A percentile compares a stretch with the other conserved stretches of the same genome.
phyloP scores from a whole-genome alignment of 164 flowering plant genomes.

The Sedum album region DNA sequence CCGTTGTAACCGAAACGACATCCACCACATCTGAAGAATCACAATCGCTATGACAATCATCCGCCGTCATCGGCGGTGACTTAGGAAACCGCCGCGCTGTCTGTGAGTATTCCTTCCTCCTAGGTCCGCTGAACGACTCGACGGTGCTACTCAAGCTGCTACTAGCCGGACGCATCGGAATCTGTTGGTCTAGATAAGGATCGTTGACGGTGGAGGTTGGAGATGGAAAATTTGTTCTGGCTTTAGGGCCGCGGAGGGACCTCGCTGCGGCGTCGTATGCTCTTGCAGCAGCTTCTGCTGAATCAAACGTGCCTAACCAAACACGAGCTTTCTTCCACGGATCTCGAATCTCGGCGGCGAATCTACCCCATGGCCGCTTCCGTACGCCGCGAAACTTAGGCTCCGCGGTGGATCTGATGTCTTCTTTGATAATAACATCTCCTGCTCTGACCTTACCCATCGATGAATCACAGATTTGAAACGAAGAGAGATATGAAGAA shows the following conservation, averaged over 20 bases:
- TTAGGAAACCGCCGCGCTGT: slow-evolving; percentile 20
- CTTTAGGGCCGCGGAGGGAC: slow-evolving; percentile 65
- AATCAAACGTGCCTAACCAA: slow-evolving; percentile 83
- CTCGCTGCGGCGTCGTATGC: slow-evolving; percentile 79
- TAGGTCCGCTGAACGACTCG: slow-evolving; percentile 68
- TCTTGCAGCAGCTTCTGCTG: slow-evolving; percentile 70
- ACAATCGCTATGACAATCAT: slow-evolving; percentile 81
- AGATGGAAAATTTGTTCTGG: slow-evolving; percentile 58
- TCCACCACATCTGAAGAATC: slow-evolving; percentile 79
- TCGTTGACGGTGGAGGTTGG: background rate
- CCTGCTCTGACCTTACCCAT: slow-evolving; percentile 1
- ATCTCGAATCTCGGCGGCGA: slow-evolving; percentile 79
- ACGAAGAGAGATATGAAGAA: background rate
- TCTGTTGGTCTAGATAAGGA: background rate
- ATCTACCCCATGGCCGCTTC: slow-evolving; percentile 79
- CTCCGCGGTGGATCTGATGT: no score
- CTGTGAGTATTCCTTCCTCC: slow-evolving; percentile 16
- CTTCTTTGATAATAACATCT: no score
- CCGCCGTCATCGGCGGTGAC: slow-evolving; percentile 39
- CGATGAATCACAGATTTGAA: no score
- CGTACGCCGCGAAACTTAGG: slow-evolving; percentile 59
- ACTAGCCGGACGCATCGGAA: slow-evolving; percentile 44
- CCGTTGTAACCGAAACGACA: slow-evolving; percentile 29
- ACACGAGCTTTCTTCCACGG: slow-evolving; percentile 73
- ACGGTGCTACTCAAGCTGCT: slow-evolving; percentile 77